phyloP scores from a whole-genome alignment of 2,329 filamentous ascomycete genomes.

The Fusarium circinatum region DNA sequence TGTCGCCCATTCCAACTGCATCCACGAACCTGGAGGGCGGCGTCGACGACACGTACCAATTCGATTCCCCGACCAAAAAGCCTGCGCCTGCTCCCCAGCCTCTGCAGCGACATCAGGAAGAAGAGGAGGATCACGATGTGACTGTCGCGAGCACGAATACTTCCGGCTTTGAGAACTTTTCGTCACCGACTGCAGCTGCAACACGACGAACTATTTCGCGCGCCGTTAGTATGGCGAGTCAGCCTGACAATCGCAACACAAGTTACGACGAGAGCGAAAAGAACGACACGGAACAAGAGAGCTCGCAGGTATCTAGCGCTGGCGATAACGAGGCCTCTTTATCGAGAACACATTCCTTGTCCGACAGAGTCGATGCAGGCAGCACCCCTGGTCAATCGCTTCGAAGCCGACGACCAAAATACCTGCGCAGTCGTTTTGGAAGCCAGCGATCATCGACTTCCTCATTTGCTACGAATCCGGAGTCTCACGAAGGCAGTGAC shows the following conservation, averaged over 20 bases:
- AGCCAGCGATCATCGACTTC: conserved; percentile 71
- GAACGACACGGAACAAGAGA: conserved; percentile 44
- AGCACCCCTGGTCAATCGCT: conserved; percentile 60
- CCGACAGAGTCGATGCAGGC: conserved; percentile 55
- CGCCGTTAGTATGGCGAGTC: conserved; percentile 59
- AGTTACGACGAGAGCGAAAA: conserved; percentile 43
- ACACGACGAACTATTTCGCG: conserved; percentile 64
- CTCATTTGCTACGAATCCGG: conserved; percentile 65
- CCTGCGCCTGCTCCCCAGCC: conserved; percentile 41
- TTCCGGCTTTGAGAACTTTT: conserved; percentile 63
- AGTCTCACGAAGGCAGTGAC: conserved; percentile 74
- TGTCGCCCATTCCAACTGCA: conserved; percentile 65
- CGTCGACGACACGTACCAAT: conserved; percentile 69
- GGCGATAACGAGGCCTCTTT: conserved; percentile 45
- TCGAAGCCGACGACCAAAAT: conserved; percentile 63
- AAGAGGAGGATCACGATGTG: conserved; percentile 38
- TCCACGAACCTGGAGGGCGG: conserved; percentile 49
- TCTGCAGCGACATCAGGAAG: neutral
- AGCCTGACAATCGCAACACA: conserved; percentile 36
- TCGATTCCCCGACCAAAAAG: conserved; percentile 57
- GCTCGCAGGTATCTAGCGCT: conserved; percentile 45
- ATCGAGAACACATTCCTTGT: conserved; percentile 47
- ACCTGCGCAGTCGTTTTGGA: conserved; percentile 65
- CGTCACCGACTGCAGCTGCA: conserved; percentile 66
- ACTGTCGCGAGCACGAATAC: conserved; percentile 56